phyloP scores from a whole-genome alignment of 2,329 filamentous ascomycete genomes.

The Sporothrix euskadiensis region DNA sequence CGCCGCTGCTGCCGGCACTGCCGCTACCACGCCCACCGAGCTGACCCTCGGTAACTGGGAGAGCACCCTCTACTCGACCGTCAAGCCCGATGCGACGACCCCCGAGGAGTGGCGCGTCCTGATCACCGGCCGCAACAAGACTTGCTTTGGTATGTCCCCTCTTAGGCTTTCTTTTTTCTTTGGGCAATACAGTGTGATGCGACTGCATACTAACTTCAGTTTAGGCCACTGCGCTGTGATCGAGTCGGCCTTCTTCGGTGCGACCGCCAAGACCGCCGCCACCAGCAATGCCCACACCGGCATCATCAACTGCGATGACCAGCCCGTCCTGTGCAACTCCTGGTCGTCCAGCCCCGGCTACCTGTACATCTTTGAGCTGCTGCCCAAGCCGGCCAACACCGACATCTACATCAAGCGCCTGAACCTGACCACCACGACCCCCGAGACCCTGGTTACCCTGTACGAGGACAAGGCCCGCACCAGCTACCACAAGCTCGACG shows the following conservation, averaged over 20 bases:
- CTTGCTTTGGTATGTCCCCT: slow-evolving; percentile 62
- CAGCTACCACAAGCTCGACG: slow-evolving; percentile 53
- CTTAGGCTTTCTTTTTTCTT: neutral
- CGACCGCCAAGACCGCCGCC: slow-evolving; percentile 63
- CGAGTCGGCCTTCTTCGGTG: slow-evolving; percentile 67
- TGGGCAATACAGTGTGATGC: neutral
- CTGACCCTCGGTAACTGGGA: slow-evolving; percentile 72
- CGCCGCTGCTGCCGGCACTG: slow-evolving; percentile 35
- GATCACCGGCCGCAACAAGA: slow-evolving; percentile 74
- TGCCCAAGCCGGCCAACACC: slow-evolving; percentile 63
- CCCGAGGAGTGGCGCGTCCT: slow-evolving; percentile 78
- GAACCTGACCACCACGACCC: slow-evolving; percentile 68
- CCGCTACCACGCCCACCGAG: slow-evolving; percentile 43
- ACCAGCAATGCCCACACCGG: slow-evolving; percentile 67
- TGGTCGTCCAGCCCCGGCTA: slow-evolving; percentile 67
- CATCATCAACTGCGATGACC: slow-evolving; percentile 70
- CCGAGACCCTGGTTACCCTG: slow-evolving; percentile 62
- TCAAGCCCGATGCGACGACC: slow-evolving; percentile 57
- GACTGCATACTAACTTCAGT: neutral
- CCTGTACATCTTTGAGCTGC: slow-evolving; percentile 67
- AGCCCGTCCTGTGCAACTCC: slow-evolving; percentile 72
- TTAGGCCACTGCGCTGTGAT: slow-evolving; percentile 64
- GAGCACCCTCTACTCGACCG: slow-evolving; percentile 63
- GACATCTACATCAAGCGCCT: slow-evolving; percentile 65
- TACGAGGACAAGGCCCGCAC: slow-evolving; percentile 51